Base-by-base conservation (phyloP, 1,284 basidiomycete genomes). In the Ganoderma multipileum region DNA sequence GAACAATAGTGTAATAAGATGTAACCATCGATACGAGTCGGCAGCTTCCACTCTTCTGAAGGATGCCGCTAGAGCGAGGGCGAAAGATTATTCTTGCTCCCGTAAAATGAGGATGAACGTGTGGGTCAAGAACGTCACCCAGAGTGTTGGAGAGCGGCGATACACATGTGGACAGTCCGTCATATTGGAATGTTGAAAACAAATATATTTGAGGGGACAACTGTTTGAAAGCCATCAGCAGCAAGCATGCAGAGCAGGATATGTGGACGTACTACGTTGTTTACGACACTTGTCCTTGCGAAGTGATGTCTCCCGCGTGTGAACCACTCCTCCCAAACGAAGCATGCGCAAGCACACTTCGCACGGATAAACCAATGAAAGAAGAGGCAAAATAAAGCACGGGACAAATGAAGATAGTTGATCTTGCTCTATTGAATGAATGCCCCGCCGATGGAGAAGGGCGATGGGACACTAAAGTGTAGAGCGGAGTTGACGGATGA, bases 51-150 rank as follows among this genome's bases (percentile, higher is more conserved):
- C 50, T 62, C 11, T 9, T 71, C 57, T 67, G 44, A 61, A 69
- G 68, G 55, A 57, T 64, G 52, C 42, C 67, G 64, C 68, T 71
- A 69, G 67, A 71, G 69, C 47, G 67, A 61, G 44, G 68, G 67
- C 28, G 23, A 44, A 20, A 41, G 12, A 67, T 92, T 42, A 23
- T 11, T 72, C 64, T 72, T 81, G 92, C 92, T 95, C 91, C 84
- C 88, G 79, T 93, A 93, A 94, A 95, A 95, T 95, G 91, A 94
- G 92, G 87, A 89, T 90, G 86, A 82, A 83, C 91, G 90, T 89
- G 89, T 93, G 77, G 72, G 75, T 52, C 58, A 71, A 77, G 71
- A 84, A 89, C 92, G 90, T 86, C 87, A 89, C 87, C 91, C 93
- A 94, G 93, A 95, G 93, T 95, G 93, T 94, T 84, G 85, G 85